Evolutionary conservation across 192 early-diverging fungal genomes (phyloP).

Genomic region (Geranomyces variabilis): DNA sequence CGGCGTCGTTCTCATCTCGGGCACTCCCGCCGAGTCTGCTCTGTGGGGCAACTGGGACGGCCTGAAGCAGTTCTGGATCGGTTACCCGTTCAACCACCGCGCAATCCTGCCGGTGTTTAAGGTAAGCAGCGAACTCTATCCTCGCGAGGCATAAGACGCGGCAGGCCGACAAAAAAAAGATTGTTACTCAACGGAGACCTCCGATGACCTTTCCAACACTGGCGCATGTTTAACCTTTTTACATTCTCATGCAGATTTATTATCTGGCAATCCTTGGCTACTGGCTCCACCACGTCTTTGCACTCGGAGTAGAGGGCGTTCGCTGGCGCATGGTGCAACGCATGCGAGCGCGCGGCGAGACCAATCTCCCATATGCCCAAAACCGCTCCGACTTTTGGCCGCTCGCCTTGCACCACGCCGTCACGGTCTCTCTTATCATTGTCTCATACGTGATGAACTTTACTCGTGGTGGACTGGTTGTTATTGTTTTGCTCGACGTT

Average conservation of each 20-base stretch:
- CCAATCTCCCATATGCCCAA: not conserved
- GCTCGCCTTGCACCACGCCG: constrained; percentile 66
- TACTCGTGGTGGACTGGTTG: constrained; percentile 76
- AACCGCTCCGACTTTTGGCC: constrained; percentile 22
- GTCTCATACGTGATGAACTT: constrained; percentile 70
- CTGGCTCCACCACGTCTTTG: constrained; percentile 23
- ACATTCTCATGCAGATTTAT: constrained; percentile 7
- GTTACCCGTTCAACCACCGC: constrained; percentile 19
- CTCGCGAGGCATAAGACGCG: not conserved
- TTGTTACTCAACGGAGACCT: no score
- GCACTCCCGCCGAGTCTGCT: constrained; percentile 12
- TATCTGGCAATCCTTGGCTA: constrained; percentile 26
- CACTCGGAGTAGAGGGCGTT: constrained; percentile 12
- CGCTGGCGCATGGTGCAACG: constrained; percentile 3
- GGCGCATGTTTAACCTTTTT: no score
- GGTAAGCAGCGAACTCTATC: constrained; percentile 4
- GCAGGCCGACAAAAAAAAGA: no score
- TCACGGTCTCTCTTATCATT: constrained; percentile 71
- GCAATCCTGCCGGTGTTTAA: constrained; percentile 43
- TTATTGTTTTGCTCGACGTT: constrained; percentile 78
- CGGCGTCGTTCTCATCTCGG: constrained; percentile 35
- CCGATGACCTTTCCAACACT: no score
- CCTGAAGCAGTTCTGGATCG: constrained; percentile 40
- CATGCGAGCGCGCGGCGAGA: constrained; percentile 6
- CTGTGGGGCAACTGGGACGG: constrained; percentile 51